Evolutionary conservation across 2,329 filamentous ascomycete species (phyloP), one percentile per base, ranked within the genome.

Genomic region (Pseudogymnoascus sp.): DNA sequence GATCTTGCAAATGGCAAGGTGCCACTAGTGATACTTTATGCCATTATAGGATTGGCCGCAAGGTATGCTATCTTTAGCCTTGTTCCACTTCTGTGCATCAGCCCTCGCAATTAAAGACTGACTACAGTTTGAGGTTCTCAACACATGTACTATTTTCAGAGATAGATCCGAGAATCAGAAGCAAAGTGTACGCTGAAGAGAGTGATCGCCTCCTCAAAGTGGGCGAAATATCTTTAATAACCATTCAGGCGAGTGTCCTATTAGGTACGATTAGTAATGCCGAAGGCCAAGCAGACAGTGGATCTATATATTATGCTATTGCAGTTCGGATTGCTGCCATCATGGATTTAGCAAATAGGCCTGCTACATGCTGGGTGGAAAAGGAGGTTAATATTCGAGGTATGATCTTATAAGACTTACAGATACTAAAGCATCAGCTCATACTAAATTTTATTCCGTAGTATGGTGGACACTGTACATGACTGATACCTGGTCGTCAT

Each of bases 381-480:
- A 65, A 72, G n/a, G 75, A 78, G 64, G 68, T 74, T 7, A 75
- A 77, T 38, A 69, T 71, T 7, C 64, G 72, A 69, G 69, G 72
- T 72, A 61, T 40, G 63, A 57, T 53, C 8, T 50, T n/a, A 50
- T 17, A 15, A 15, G 33, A 35, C 13, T 35, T 35, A 35, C 33
- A 35, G 33, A 35, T 35, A 35, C 33, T 15, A 35, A 35, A 35
- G 33, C 33, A 31, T 60, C 31, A 36, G 21, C 11, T 28, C 13
- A 15, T n/a, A n/a, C 53, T n/a, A 64, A n/a, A 17, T 10, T 26
- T 15, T 28, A 11, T n/a, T 36, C 17, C 6, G 26, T 47, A 69
- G 72, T 72, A 5, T 78, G 75, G 74, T 77, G 76, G 76, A 71
- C 74, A 1, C 67, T 77, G 1, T 76, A 72, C 65, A 77, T 78